Conservation (phyloP, 768 basidiomycete genomes). For the Collybia sp. region DNA sequence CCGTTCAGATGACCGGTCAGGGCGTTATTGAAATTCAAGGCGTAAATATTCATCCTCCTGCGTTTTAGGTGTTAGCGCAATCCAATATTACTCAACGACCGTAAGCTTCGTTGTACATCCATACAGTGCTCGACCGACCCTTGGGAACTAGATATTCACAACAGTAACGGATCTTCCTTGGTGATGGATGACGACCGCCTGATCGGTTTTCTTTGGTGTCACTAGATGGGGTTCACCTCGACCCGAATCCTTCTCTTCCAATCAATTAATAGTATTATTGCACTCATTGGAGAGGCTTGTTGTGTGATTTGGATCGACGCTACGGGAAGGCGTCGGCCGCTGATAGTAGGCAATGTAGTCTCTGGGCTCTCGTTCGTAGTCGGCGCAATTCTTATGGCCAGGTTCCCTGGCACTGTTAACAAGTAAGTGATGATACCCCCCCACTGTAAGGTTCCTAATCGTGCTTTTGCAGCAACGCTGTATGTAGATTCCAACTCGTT, state of each 20-base stretch:
- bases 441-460: background rate
- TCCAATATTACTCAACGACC: constrained; percentile 49
- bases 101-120: constrained; percentile 13
- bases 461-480: constrained; percentile 25
- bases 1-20: constrained; percentile 56
- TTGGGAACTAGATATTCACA: constrained; percentile 24
- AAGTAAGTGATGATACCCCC: constrained; percentile 23
- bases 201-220: background rate
- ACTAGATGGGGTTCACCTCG: constrained; percentile 38
- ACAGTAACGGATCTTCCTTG: background rate
- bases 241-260: constrained; percentile 46
- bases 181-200: background rate
- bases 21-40: background rate
- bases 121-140: constrained; percentile 19
- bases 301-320: constrained; percentile 42
- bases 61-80: constrained; percentile 37
- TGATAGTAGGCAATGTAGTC: constrained; percentile 36
- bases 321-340: constrained; percentile 31
- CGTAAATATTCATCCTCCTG: background rate
- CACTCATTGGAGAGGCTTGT: constrained; percentile 45
- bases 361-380: constrained; percentile 39
- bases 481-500: constrained; percentile 12
- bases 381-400: constrained; percentile 37
- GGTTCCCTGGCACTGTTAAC: constrained; percentile 37
- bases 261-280: constrained; percentile 50